Conservation (phyloP, 1,139 yeast species). For the Protomyces pachydermus region DNA sequence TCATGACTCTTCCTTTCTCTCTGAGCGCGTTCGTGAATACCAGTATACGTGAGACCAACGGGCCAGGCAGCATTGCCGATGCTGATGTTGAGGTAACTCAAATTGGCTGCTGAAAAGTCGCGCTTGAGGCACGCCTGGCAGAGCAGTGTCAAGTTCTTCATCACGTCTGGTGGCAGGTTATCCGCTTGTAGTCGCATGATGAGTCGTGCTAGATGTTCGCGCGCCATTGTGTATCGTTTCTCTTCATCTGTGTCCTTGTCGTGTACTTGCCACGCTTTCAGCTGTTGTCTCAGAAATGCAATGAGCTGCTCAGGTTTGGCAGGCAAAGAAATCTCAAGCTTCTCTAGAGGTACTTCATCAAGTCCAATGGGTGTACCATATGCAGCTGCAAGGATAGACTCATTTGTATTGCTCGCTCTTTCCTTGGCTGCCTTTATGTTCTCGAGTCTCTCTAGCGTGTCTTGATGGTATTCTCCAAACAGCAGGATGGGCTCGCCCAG, state of each 20-base stretch:
- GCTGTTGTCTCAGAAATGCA: not conserved
- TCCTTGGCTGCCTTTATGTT: constrained; percentile 22
- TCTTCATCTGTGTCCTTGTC: not conserved
- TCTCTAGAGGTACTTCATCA: constrained; percentile 43
- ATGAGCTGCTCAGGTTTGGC: constrained; percentile 20
- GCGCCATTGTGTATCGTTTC: not conserved
- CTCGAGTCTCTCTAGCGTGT: constrained; percentile 34
- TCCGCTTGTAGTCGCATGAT: constrained; percentile 54
- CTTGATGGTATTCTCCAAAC: constrained; percentile 47
- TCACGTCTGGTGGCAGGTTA: constrained; percentile 46
- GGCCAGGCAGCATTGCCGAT: constrained; percentile 94
- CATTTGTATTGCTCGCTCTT: constrained; percentile 1
- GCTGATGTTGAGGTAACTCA: constrained; percentile 67
- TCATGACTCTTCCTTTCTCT: constrained; percentile 43
- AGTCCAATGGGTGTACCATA: not conserved
- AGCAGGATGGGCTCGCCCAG: constrained; percentile 44
- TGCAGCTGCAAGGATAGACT: not conserved
- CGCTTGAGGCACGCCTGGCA: constrained; percentile 54
- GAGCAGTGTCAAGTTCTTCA: constrained; percentile 58
- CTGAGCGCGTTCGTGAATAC: constrained; percentile 71
- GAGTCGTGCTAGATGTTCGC: constrained; percentile 53
- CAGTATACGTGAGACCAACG: constrained; percentile 73
- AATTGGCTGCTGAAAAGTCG: constrained; percentile 56
- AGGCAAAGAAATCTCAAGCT: constrained; percentile 41
- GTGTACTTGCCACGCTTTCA: not conserved